These are phyloP conservation scores for Eimeria sp. DNA, from an alignment of 169 alveolate genomes.

Conservation along the genomic window DNA sequence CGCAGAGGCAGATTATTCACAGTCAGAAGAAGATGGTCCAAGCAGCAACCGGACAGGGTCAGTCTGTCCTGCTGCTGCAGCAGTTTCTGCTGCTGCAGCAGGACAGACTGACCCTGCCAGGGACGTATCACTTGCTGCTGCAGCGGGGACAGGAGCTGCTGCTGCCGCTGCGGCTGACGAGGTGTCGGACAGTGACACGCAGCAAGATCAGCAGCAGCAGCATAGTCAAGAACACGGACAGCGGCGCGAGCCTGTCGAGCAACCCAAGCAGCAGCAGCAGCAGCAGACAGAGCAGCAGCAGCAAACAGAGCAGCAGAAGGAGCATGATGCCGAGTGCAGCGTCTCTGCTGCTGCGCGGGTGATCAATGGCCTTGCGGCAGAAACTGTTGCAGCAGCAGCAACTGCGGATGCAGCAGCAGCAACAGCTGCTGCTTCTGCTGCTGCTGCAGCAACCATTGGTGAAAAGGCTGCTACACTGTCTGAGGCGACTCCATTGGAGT, in stretches of 20 bases:
- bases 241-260: neutral
- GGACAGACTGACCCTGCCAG: neutral
- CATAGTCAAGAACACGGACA: neutral
- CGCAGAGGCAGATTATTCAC: neutral
- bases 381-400: neutral
- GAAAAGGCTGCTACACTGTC: neutral
- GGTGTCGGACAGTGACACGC: neutral
- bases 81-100: slow-evolving; percentile 3
- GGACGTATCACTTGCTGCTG: too few relatives aligned
- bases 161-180: neutral
- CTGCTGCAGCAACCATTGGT: neutral
- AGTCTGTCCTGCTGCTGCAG: neutral
- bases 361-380: neutral
- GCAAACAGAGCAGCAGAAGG: neutral
- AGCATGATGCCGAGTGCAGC: neutral
- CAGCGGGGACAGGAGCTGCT: too few relatives aligned
- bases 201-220: slow-evolving; percentile 11
- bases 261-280: too few relatives aligned
- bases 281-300: too few relatives aligned
- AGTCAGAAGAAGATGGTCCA: neutral
- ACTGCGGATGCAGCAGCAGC: neutral
- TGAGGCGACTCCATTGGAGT: neutral
- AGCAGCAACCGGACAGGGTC: neutral
- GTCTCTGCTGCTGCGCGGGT: neutral
- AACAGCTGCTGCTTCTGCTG: neutral